Conservation (phyloP, 1,284 basidiomycete genomes). For the Anthracocystis panici-leucophaei region DNA sequence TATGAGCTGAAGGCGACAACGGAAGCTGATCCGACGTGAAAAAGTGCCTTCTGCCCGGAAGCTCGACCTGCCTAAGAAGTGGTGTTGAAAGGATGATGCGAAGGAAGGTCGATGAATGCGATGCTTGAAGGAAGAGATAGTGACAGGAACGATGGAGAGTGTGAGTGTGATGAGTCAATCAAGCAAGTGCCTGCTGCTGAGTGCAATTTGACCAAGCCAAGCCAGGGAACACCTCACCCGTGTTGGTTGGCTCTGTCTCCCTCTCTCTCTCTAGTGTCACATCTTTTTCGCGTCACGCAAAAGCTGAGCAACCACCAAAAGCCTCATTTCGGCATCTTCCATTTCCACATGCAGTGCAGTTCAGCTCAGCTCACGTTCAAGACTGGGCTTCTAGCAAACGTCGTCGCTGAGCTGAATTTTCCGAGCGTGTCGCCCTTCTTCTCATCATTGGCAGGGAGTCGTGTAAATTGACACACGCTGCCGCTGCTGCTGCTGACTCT, state of each 20-base stretch:
- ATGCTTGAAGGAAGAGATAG: constrained; percentile 1
- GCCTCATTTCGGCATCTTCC: constrained; percentile 6
- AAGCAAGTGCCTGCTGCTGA: not conserved
- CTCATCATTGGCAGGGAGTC: not conserved
- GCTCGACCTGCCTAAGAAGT: not conserved
- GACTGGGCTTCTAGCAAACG: not conserved
- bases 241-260: constrained; percentile 5
- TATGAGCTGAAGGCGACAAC: constrained; percentile 1
- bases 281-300: constrained; percentile 35
- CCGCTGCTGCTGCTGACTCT: not conserved
- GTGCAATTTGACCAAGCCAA: not conserved
- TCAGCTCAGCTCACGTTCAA: too few relatives aligned
- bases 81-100: not conserved
- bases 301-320: not conserved
- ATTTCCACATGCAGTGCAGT: not conserved
- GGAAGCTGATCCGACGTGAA: not conserved
- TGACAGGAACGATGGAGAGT: not conserved
- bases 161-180: not conserved
- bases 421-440: not conserved
- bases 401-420: constrained; percentile 1
- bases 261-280: constrained; percentile 13
- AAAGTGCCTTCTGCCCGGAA: not conserved
- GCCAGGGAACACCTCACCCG: constrained; percentile 3
- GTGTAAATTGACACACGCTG: constrained; percentile 10
- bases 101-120: not conserved